Conservation (phyloP, 2,329 filamentous ascomycete species). For the Beauveria rudraprayagi region DNA sequence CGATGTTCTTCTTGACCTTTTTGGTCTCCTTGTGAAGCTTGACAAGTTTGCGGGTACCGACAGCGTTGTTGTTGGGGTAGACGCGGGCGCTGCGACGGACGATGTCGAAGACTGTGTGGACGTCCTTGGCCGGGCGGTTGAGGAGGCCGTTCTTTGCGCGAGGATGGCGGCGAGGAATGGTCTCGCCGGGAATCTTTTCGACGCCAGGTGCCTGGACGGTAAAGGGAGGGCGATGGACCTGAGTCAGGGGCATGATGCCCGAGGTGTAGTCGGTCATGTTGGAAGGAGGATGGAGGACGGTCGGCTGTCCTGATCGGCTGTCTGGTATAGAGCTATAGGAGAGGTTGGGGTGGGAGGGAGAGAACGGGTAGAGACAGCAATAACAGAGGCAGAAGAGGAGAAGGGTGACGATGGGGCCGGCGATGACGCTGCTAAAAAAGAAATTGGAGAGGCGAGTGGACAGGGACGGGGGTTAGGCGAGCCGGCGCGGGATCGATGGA, state of each 20-base stretch:
- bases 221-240: conserved; percentile 64
- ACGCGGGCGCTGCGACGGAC: conserved; percentile 58
- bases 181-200: conserved; percentile 68
- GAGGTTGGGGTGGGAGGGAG: not conserved
- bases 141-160: conserved; percentile 63
- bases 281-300: not conserved
- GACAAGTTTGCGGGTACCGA: conserved; percentile 67
- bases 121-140: conserved; percentile 56
- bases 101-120: conserved; percentile 73
- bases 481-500: conserved; percentile 4
- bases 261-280: conserved; percentile 31
- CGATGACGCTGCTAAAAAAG: conserved; percentile 11
- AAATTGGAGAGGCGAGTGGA: conserved; percentile 9
- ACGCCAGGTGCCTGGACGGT: conserved; percentile 63
- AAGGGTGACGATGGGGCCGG: conserved; percentile 5
- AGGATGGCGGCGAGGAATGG: conserved; percentile 69
- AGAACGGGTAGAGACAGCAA: not conserved
- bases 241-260: conserved; percentile 44
- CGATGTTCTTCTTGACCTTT: conserved; percentile 81
- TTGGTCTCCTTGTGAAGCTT: conserved; percentile 76
- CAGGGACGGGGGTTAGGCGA: conserved; percentile 5
- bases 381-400: not conserved
- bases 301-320: not conserved
- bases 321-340: not conserved
- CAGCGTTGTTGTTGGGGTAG: conserved; percentile 54